Percentiles rank a stretch among this genome's conserved stretches.
Conservation (phyloP, 2,329 filamentous ascomycete species). For the Myriangium duriaei region DNA sequence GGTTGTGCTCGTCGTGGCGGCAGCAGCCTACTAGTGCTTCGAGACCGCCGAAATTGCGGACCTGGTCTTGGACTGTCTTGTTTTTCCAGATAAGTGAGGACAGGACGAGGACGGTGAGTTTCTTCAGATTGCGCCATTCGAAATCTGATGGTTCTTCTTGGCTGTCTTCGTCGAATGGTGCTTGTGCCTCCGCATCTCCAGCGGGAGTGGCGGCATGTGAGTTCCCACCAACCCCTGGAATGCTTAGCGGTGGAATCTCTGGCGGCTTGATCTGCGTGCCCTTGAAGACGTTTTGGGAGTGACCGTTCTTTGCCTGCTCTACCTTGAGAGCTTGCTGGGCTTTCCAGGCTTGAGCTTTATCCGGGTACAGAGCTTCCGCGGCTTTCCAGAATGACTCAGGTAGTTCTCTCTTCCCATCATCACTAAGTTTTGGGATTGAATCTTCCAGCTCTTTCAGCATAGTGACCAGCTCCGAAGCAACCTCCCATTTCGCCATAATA, state of each 20-base stretch:
- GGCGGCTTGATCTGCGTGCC: conserved; percentile 10
- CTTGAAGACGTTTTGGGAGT: conserved; percentile 21
- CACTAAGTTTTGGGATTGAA: conserved; percentile 66
- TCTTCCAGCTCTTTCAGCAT: conserved; percentile 77
- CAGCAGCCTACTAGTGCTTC: conserved; percentile 83
- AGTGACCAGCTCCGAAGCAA: conserved; percentile 76
- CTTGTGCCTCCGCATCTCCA: conserved; percentile 31
- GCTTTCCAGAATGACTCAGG: background rate
- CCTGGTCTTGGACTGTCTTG: conserved; percentile 72
- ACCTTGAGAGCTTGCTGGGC: conserved; percentile 24
- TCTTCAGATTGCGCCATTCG: conserved; percentile 76
- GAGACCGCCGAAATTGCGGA: conserved; percentile 73
- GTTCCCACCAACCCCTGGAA: background rate
- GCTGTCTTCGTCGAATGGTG: conserved; percentile 31
- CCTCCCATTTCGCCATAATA: conserved; percentile 83
- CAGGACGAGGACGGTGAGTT: conserved; percentile 79
- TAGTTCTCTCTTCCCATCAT: conserved; percentile 23
- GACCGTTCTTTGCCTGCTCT: conserved; percentile 5
- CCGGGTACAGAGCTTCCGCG: conserved; percentile 1
- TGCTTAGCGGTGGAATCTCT: background rate
- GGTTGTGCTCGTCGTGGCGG: conserved; percentile 82
- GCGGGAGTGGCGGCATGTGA: conserved; percentile 17
- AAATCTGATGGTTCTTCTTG: conserved; percentile 54
- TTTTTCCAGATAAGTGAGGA: conserved; percentile 83
- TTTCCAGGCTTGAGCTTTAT: conserved; percentile 16